Base-by-base conservation (phyloP, 1,284 basidiomycete species). In the Chondrostereum purpureum region DNA sequence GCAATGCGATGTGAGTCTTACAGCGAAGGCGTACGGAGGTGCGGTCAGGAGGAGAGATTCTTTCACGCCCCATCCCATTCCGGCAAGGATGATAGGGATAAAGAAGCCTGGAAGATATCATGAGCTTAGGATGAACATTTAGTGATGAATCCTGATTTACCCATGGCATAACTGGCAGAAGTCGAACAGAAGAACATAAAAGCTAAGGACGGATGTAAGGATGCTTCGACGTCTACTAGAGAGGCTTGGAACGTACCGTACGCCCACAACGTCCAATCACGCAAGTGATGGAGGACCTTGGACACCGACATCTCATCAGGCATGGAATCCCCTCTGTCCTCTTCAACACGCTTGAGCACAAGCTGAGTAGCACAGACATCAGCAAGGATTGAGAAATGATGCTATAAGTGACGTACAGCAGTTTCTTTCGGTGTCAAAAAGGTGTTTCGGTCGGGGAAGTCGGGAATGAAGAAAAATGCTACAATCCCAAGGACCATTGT, bases 231-330 rank as follows among this genome's bases (percentile, higher is more conserved):
- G 5, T 31, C 14, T 14, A 4, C 2, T 12, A 23, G 41, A 49
- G 14, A 21, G 27, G 12, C 23, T 14, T 42, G 21, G 21, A 45
- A 46, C 58, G 48, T 51, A 66, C 69, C 61, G 48, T 66, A 67
- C 16, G 63, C 62, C 67, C 67, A 69, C 16, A 69, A 53, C 44
- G 62, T 68, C 69, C 70, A 72, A 52, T 73, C 70, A 17, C 54
- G 52, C 8, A 70, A 50, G 38, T 69, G 64, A 18, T 47, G 42
- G 17, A 65, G n/a, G 12, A 70, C 49, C 44, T 71, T 71, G 21
- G 53, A 45, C 42, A 48, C 47, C 11, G 67, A 64, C 27, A 71
- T 52, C 4, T 51, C 37, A 50, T 72, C 70, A 38, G 70, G 67
- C 17, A 67, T 43, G 1, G 68, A 66, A 50, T 73, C 70, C 10